A percentile compares a stretch with the other conserved stretches of the same genome.
phyloP scores from a whole-genome alignment of 1,284 basidiomycete species.

The Fistulina hepatica region DNA sequence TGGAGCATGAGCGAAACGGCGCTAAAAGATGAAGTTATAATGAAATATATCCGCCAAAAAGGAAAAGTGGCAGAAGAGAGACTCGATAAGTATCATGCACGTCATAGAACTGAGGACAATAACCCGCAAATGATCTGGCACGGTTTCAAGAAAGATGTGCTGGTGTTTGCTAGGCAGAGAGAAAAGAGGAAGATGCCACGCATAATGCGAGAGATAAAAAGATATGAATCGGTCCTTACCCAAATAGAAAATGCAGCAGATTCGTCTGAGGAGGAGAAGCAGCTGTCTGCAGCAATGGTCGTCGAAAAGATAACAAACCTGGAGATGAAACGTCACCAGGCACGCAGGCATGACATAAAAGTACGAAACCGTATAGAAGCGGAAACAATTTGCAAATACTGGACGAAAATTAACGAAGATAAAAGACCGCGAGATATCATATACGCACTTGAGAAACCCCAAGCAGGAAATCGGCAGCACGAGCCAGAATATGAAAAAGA shows the following conservation, averaged over 20 bases:
- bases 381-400: slow-evolving; percentile 24
- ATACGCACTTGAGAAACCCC: slow-evolving; percentile 12
- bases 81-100: not conserved
- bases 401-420: slow-evolving; percentile 20
- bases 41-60: slow-evolving; percentile 9
- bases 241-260: not conserved
- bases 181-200: not conserved
- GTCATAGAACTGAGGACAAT: too few relatives aligned
- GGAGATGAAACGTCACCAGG: slow-evolving; percentile 10
- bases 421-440: slow-evolving; percentile 20
- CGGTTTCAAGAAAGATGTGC: not conserved
- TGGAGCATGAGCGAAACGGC: slow-evolving; percentile 20
- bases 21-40: slow-evolving; percentile 16
- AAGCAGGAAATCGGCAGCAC: too few relatives aligned
- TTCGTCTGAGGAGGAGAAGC: not conserved
- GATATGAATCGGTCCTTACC: not conserved
- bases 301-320: slow-evolving; percentile 7
- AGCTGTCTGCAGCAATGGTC: not conserved
- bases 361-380: slow-evolving; percentile 18
- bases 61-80: slow-evolving; percentile 3
- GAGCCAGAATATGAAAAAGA: slow-evolving; percentile 1
- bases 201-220: not conserved
- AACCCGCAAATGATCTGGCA: slow-evolving; percentile 3
- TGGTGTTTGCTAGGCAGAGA: not conserved
- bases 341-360: slow-evolving; percentile 9